Evolutionary conservation across 352 stramenopile genomes (phyloP), one percentile per base, ranked within the genome.

Genomic region (Phytophthora idaei): DNA sequence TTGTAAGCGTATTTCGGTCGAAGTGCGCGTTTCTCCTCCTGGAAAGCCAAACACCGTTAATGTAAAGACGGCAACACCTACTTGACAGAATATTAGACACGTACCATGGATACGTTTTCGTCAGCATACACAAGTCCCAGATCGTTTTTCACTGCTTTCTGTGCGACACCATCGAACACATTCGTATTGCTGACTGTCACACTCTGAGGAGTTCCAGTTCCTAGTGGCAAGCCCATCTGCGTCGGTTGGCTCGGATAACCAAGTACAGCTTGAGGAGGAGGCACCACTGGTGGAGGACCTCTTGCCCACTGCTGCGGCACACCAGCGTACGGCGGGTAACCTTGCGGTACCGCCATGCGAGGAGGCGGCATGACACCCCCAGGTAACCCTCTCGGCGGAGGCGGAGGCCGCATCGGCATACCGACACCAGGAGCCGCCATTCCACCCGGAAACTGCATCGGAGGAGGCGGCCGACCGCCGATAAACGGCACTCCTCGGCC

Each of bases 11-110:
- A 95, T 49, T 93, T 90, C 47, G 85, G 85, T 64, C 86, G 78
- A 29, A 92, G 64, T 25, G 87, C 87, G 25, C 87, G 83, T 62
- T 91, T 93, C 47, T 95, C 87, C 63, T 95, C 87, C 86, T 94
- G 39, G 2, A 47, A 12, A 54, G 31, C 27, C 6, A 29, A 41
- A 32, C 11, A 15, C 21, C 21, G 21, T 21, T 21, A 21, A 21
- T 1, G 21, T 21, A 21, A 21, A 21, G 21, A 21, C 21, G 0
- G 21, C 21, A 21, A 21, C 21, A 21, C 21, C 21, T 21, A 21
- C 21, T 21, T 21, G 21, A 21, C 21, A 1, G 1, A 21, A 21
- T 17, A 51, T 17, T 36, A 51, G 8, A 28, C 2, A 75, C 74
- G 41, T 67, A 90, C 81, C 81, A 90, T 90, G 3, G 81, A 90